Conservation (phyloP, 2,329 filamentous ascomycete species). For the Aspergillus uvarum region DNA sequence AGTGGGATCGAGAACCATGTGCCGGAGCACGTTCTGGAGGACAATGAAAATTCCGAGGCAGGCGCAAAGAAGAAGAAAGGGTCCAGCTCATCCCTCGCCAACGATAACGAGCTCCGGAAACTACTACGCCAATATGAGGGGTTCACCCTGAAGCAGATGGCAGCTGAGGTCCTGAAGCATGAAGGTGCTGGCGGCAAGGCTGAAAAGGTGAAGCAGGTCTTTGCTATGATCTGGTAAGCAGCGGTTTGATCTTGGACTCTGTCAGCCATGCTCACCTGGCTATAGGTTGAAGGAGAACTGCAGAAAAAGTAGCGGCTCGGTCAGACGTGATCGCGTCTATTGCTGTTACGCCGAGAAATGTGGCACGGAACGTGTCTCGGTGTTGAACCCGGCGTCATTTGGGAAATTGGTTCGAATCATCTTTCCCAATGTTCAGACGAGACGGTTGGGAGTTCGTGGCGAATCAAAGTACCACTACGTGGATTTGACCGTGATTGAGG, state of each 20-base stretch:
- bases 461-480: slow-evolving; percentile 98
- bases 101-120: slow-evolving; percentile 51
- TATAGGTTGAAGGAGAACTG: slow-evolving; percentile 50
- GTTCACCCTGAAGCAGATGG: slow-evolving; percentile 48
- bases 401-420: slow-evolving; percentile 95
- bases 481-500: slow-evolving; percentile 49
- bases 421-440: slow-evolving; percentile 90
- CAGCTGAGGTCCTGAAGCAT: slow-evolving; percentile 49
- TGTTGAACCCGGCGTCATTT: slow-evolving; percentile 94
- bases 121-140: slow-evolving; percentile 49
- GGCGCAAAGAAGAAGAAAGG: slow-evolving; percentile 48
- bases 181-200: slow-evolving; percentile 51
- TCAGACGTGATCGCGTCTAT: slow-evolving; percentile 89
- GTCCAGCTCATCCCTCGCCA: slow-evolving; percentile 49
- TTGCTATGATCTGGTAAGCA: slow-evolving; percentile 53
- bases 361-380: slow-evolving; percentile 88
- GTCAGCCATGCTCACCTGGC: slow-evolving; percentile 12
- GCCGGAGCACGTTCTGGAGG: slow-evolving; percentile 41
- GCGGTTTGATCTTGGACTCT: background rate
- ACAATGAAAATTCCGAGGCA: slow-evolving; percentile 46
- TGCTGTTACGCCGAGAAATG: slow-evolving; percentile 92
- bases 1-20: slow-evolving; percentile 44
- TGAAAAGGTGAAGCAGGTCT: slow-evolving; percentile 54
- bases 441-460: slow-evolving; percentile 85
- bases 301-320: slow-evolving; percentile 59